Base-by-base conservation (phyloP, 345 rosid species). In the Sisymbrium altissimum region DNA sequence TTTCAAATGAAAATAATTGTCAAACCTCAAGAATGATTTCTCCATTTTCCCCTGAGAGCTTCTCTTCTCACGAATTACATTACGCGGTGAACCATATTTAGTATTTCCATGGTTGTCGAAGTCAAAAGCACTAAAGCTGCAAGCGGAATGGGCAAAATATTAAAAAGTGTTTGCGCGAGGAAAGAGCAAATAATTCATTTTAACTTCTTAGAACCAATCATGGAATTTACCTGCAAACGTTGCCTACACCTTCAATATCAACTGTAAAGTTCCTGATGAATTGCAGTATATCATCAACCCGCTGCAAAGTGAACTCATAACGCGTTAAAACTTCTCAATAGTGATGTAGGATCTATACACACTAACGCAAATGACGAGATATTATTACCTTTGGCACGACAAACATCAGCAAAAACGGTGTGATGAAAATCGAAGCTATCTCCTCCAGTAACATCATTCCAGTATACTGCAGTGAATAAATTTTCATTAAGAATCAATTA, bases 41-140 rank as follows among this genome's bases (percentile, higher is more conserved):
- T 92, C 99, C 88, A 96, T 79, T 87, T 96, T 96, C 71, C 99
- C 99, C 60, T 96, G 98, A 59, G 93, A 92, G 74, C 99, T 96
- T 84, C 92, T 89, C 79, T 79, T 79, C 49, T 72, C 76, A 43
- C 69, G 79, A 56, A 85, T 72, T 39, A 81, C 79, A 54, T 88
- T 81, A 46, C 75, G 50, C 19, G 93, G 96, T 15, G 99, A 92
- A 36, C 86, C 97, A 79, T 96, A 96, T 68, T 81, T 96, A 72
- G 79, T 79, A 66, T 92, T 96, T 65, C 99, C 99, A 81, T 92
- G 96, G 57, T 71, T 89, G 84, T 78, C 89, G 64, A 92, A 92
- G 85, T 90, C 85, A 61, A 96, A 92, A 62, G 88, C 75, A 73
- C 98, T 89, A 74, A 89, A 89, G 79, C 99, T 96, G 93, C 83